Base-by-base conservation (phyloP, 192 early-diverging fungal species). In the Kickxella alabastrina region DNA sequence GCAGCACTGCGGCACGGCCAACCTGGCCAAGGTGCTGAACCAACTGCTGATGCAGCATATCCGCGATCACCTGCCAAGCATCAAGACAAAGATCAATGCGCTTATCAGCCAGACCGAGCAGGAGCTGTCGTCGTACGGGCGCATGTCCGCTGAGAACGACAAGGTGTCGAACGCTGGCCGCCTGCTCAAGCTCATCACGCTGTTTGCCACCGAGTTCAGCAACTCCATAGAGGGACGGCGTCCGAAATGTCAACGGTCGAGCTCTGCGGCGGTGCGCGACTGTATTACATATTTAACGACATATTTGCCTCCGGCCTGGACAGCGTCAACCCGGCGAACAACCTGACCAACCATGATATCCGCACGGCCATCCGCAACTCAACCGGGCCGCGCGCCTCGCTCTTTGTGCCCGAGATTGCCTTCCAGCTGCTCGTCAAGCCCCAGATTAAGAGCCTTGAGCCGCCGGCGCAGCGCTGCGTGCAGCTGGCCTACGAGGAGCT, bases 351-450 rank as follows among this genome's bases (percentile, higher is more conserved):
- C 52, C 75, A 78, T 53, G 87, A 91, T 39, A 91, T 91, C 57
- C 83, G 86, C 45, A 85, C 80, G 2, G 89, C 89, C 25, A 91
- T 91, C 45, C 86, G 89, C 47, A 91, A 91, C 67, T 89, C 89
- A 2, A 87, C 82, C 0, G 89, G 89, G 8, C 86, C 89, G 4
- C 75, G 87, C 9, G 81, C 87, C 9, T 87, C 86, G 17, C 77
- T 91, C 13, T 91, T 91, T 79, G 87, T 91, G 10, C 89, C 89
- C 10, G 89, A 91, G 58, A 81, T 89, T 59, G 89, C 89, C 8
- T 91, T 91, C 75, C 86, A 91, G 59, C 76, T 91, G 22, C 49
- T 91, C 26, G 89, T 91, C 47, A 87, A 85, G 54, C 89, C 89
- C 32, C 87, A 89, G 60, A 88, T 91, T 49, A 83, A 82, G 49